A percentile compares a stretch with the other conserved stretches of the same genome.
Evolutionary conservation across 2,329 filamentous ascomycete genomes (phyloP).

Genomic region (Colletotrichum liaoningense): DNA sequence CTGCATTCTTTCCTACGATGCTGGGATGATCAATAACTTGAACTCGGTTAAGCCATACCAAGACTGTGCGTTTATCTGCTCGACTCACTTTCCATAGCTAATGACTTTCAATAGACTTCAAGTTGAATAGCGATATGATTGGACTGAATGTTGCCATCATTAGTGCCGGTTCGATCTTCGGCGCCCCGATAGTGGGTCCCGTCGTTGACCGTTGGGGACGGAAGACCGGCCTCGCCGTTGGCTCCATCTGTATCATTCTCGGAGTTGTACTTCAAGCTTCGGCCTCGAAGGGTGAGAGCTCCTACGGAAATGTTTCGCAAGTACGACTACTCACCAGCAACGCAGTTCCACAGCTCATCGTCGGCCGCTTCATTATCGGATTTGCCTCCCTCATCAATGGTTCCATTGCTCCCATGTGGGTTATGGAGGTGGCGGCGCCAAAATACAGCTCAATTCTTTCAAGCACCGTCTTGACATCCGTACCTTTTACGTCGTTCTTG

Average conservation of each 20-base stretch:
- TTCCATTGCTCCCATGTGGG: background rate
- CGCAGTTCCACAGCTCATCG: conserved; percentile 1
- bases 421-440: no score
- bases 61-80: no score
- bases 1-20: no score
- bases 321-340: background rate
- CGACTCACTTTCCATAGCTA: no score
- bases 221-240: conserved; percentile 12
- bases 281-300: background rate
- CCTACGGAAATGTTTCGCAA: no score
- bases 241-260: conserved; percentile 6
- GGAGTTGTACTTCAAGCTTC: conserved; percentile 11
- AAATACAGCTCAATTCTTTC: no score
- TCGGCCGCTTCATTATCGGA: conserved; percentile 9
- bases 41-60: no score
- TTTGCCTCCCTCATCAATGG: background rate
- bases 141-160: conserved; percentile 19
- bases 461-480: no score
- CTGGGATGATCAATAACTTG: no score
- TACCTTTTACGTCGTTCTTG: no score
- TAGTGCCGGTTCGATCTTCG: conserved; percentile 10
- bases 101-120: background rate
- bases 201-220: conserved; percentile 5
- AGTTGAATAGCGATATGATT: conserved; percentile 1
- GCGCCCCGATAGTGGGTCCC: conserved; percentile 6